phyloP scores from a whole-genome alignment of 345 rosid genomes.

The Geranium rotundifolium region DNA sequence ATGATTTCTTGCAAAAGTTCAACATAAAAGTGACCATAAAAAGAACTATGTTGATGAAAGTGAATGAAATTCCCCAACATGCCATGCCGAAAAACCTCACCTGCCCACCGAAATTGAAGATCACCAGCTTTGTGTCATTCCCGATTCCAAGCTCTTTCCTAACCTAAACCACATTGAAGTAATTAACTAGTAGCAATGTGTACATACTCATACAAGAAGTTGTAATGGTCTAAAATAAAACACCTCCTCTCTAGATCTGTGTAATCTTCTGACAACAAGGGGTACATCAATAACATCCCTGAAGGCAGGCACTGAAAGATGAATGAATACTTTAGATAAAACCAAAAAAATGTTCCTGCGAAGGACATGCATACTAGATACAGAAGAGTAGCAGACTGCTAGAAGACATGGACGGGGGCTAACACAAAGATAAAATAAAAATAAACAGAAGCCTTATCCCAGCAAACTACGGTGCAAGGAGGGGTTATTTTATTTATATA shows the following conservation, averaged over 20 bases:
- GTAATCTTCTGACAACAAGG: slow-evolving; percentile 89
- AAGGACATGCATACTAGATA: background rate
- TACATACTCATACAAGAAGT: slow-evolving; percentile 5
- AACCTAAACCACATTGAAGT: slow-evolving; percentile 30
- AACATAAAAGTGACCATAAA: background rate
- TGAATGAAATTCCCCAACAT: background rate
- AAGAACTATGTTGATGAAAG: background rate
- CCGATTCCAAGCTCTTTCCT: slow-evolving; percentile 77
- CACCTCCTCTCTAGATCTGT: slow-evolving; percentile 86
- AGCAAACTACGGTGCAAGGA: no score
- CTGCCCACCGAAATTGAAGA: slow-evolving; percentile 99
- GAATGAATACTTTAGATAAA: background rate
- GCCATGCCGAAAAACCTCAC: slow-evolving; percentile 20
- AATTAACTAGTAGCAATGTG: slow-evolving; percentile 5
- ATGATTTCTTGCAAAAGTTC: background rate
- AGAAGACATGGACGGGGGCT: background rate
- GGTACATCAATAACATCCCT: slow-evolving; percentile 95
- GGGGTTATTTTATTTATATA: no score
- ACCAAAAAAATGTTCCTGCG: background rate
- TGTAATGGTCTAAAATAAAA: background rate
- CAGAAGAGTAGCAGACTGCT: background rate
- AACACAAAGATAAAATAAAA: background rate
- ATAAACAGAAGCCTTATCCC: no score
- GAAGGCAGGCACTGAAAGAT: slow-evolving; percentile 86
- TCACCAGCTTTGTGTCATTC: slow-evolving; percentile 74